These are phyloP conservation scores for Barnettozyma vustinii DNA, from an alignment of 805 yeast species.

Conservation along the genomic window DNA sequence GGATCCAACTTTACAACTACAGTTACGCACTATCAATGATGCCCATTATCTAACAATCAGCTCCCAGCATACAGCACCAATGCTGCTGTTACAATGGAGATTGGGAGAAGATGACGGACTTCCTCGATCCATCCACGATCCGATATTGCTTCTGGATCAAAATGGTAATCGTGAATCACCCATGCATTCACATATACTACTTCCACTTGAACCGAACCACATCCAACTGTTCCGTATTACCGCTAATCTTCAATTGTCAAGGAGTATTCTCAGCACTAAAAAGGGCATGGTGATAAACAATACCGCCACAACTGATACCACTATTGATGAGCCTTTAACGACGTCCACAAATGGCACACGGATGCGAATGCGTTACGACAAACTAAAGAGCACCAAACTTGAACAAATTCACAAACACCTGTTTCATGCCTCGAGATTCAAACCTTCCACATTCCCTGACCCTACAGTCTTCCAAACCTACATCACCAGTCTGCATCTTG, in stretches of 20 bases:
- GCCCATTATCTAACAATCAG: slow-evolving; percentile 21
- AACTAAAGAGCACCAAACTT: neutral
- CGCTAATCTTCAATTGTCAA: neutral
- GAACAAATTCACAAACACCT: slow-evolving; percentile 6
- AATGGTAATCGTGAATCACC: slow-evolving; percentile 3
- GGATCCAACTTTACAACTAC: slow-evolving; percentile 49
- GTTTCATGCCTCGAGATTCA: slow-evolving; percentile 4
- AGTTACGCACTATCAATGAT: slow-evolving; percentile 24
- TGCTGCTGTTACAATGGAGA: slow-evolving; percentile 32
- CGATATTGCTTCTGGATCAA: slow-evolving; percentile 17
- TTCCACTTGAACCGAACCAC: slow-evolving; percentile 3
- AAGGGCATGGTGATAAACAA: neutral
- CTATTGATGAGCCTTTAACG: neutral
- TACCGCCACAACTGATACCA: neutral
- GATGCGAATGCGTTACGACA: neutral
- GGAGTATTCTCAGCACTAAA: neutral
- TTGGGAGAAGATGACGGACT: slow-evolving; percentile 25
- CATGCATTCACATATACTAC: slow-evolving; percentile 1
- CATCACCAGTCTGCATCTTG: slow-evolving; percentile 9
- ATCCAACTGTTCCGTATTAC: neutral
- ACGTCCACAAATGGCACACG: neutral
- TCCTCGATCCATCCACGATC: slow-evolving; percentile 36
- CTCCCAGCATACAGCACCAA: slow-evolving; percentile 29
- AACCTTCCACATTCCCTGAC: slow-evolving; percentile 6
- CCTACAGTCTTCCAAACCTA: slow-evolving; percentile 10